Conservation (phyloP, 2,329 filamentous ascomycete genomes). For the Fusarium citri region DNA sequence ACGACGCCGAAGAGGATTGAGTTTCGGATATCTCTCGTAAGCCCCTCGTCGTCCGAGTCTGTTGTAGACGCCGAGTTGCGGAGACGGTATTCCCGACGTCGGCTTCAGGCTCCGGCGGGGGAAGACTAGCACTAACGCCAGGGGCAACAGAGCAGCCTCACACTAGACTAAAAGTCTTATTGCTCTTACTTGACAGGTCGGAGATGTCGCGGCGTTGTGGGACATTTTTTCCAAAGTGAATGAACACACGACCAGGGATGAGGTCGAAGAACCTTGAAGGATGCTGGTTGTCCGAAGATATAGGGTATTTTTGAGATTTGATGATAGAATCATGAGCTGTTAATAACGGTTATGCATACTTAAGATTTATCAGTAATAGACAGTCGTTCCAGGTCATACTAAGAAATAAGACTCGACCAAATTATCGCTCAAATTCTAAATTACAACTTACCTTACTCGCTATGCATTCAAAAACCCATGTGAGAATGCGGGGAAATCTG, state of each 20-base stretch:
- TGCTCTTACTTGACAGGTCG: conserved; percentile 13
- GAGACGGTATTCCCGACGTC: conserved; percentile 21
- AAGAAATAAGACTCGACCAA: neutral
- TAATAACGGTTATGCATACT: neutral
- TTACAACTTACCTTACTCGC: neutral
- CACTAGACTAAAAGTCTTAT: neutral
- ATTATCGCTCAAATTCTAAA: neutral
- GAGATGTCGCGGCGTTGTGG: conserved; percentile 36
- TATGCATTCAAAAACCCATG: neutral
- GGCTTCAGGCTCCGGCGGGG: conserved; percentile 14
- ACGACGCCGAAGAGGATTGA: neutral
- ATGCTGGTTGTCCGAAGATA: conserved; percentile 4
- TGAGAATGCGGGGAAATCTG: conserved; percentile 6
- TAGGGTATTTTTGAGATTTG: neutral
- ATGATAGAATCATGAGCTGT: neutral
- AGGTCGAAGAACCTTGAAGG: conserved; percentile 33
- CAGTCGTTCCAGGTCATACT: neutral
- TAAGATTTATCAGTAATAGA: neutral
- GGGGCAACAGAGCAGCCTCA: conserved; percentile 3
- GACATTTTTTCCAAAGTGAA: neutral
- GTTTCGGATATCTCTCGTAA: conserved; percentile 1
- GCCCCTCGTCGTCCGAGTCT: neutral
- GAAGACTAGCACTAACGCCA: conserved; percentile 14
- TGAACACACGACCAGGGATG: neutral
- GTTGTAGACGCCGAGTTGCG: conserved; percentile 2